Evolutionary conservation across 495 filamentous ascomycete genomes (phyloP), one percentile per base, ranked within the genome.

Genomic region (Poronia punctata): DNA sequence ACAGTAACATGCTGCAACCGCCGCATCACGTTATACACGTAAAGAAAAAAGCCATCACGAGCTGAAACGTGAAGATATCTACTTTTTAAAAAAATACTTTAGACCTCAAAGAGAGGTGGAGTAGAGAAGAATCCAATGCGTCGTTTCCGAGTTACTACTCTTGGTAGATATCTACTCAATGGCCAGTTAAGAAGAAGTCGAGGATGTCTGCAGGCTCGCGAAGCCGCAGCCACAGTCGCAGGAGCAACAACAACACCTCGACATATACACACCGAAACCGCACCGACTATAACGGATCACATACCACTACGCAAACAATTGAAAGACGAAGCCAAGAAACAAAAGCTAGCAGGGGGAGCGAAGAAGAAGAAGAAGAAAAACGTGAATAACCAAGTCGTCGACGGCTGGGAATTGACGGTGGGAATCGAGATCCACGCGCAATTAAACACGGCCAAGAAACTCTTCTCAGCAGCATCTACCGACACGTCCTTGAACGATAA

Each of bases 341-440:
- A 61, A 30, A 73, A 67, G 45, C 43, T 54, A 0, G 53, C 50
- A 0, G 63, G 60, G 14, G 55, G 41, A 44, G n/a, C n/a, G n/a
- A n/a, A n/a, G 11, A 45, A 38, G 14, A 58, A 64, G 43, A 53
- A 58, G 40, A 65, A 56, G 25, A 54, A 57, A 23, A 74, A 73
- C n/a, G 51, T 24, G 37, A 60, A 66, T 38, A 71, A 68, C 40
- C 72, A 75, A 43, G 70, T 65, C 29, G 61, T 76, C 7, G 65
- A 75, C 14, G 69, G 73, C 19, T 98, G 89, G 90, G 83, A 92
- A 48, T 68, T 97, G 52, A 95, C 90, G 0, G 87, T 95, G 10
- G 92, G 92, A 31, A 84, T 99, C 52, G 92, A 99, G 64, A 88
- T 99, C 51, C 93, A 99, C 60, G 92, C 93, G 8, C 90, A 97